These are phyloP conservation scores for Suillus discolor DNA, from an alignment of 768 basidiomycete species.

Conservation along the genomic window DNA sequence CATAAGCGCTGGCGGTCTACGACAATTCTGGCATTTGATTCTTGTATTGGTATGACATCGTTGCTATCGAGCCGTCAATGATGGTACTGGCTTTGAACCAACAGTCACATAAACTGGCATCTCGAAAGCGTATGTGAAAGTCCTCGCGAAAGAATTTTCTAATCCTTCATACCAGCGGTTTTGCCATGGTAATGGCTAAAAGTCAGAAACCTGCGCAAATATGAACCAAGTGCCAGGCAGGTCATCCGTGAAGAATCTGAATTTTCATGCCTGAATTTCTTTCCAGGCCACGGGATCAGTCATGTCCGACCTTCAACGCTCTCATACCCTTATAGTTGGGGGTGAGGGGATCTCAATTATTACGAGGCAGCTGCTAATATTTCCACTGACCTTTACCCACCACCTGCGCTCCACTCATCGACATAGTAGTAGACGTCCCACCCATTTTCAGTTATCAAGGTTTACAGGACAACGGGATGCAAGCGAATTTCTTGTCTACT, in stretches of 20 bases:
- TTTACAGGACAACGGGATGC: background rate
- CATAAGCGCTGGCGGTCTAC: conserved; percentile 21
- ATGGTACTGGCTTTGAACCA: background rate
- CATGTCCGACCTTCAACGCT: conserved; percentile 27
- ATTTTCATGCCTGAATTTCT: background rate
- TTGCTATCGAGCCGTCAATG: background rate
- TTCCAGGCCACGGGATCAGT: conserved; percentile 25
- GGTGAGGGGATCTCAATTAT: conserved; percentile 15
- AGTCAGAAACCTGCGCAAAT: background rate
- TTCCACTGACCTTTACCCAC: conserved; percentile 17
- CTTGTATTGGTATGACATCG: conserved; percentile 17
- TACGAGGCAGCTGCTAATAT: conserved; percentile 21
- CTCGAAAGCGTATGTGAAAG: conserved; percentile 19
- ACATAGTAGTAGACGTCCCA: too few species aligned
- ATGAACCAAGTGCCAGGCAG: background rate
- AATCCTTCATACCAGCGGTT: background rate
- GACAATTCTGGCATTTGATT: conserved; percentile 53
- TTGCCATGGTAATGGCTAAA: background rate
- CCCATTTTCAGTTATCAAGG: background rate
- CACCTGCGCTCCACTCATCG: background rate
- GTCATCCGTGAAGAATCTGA: background rate
- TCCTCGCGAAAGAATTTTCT: background rate
- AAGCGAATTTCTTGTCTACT: background rate
- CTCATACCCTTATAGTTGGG: conserved; percentile 21
- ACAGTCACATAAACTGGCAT: conserved; percentile 22